A percentile compares a stretch with the other conserved stretches of the same genome.
phyloP scores from a whole-genome alignment of 1,139 yeast species.

The Kluyveromyces marxianus region DNA sequence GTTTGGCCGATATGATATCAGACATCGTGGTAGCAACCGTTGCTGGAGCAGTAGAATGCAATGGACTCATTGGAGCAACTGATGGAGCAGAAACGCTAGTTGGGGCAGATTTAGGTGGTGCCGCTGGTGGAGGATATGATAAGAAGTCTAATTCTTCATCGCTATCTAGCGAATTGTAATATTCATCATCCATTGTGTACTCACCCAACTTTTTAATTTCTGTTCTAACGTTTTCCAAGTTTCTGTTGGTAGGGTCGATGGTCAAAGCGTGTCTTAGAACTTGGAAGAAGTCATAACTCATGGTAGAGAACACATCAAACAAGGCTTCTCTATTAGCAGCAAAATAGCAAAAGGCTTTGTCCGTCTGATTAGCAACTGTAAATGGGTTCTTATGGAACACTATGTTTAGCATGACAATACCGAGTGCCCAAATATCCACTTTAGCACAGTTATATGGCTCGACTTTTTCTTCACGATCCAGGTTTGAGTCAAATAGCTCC shows the following conservation, averaged over 20 bases:
- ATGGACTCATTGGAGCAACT: slow-evolving; percentile 20
- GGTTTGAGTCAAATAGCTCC: slow-evolving; percentile 58
- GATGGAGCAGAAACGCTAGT: slow-evolving; percentile 10
- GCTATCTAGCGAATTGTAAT: slow-evolving; percentile 39
- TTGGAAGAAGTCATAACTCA: slow-evolving; percentile 80
- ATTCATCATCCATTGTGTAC: slow-evolving; percentile 82
- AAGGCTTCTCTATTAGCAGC: slow-evolving; percentile 83
- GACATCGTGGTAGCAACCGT: slow-evolving; percentile 16
- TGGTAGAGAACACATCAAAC: slow-evolving; percentile 84
- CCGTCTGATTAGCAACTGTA: slow-evolving; percentile 72
- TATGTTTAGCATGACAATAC: slow-evolving; percentile 75
- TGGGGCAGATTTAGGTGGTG: slow-evolving; percentile 13
- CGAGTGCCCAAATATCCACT: slow-evolving; percentile 90
- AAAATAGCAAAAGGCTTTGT: slow-evolving; percentile 80
- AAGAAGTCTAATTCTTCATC: slow-evolving; percentile 31
- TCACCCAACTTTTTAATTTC: slow-evolving; percentile 56
- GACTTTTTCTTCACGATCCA: slow-evolving; percentile 35
- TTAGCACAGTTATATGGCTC: slow-evolving; percentile 74
- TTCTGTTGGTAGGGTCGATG: slow-evolving; percentile 82
- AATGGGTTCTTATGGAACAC: slow-evolving; percentile 91
- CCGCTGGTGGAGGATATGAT: slow-evolving; percentile 6
- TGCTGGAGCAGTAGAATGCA: slow-evolving; percentile 14
- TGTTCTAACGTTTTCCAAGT: slow-evolving; percentile 47
- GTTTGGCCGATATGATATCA: neutral
- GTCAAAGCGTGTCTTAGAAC: slow-evolving; percentile 73